Evolutionary conservation across 371 early-diverging fungal species (phyloP), one percentile per base, ranked within the genome.

Genomic region (Syncephalastrum monosporum): DNA sequence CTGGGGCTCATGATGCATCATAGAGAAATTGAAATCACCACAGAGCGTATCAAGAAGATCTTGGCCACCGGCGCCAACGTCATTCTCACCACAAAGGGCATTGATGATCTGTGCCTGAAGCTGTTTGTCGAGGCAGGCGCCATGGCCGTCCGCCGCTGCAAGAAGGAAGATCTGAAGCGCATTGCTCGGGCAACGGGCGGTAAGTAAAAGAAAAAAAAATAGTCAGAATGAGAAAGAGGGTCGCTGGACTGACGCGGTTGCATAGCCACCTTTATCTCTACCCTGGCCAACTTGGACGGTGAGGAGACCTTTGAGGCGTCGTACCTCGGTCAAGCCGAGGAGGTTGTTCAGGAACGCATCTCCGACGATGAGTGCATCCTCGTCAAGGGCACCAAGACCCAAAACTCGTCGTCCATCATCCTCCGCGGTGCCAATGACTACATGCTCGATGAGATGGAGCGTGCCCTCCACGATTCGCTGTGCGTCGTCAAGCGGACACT

Each of bases 371-470:
- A 99, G 65, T 96, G 97, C 74, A 97, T 99, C 56, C 77, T 99
- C 48, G 82, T 99, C 68, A 93, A 93, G 75, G 98, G 97, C 17
- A 94, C 97, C 59, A 94, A 93, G 82, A 85, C 89, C 54, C 94
- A 94, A 69, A 91, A 89, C 51, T 87, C 93, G 10, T 82, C 92
- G 0, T 96, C 98, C 25, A 87, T 99, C 62, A 93, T 99, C 59
- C 85, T 99, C 57, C 94, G 99, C 65, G 99, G 99, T 50, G 97
- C 99, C 43, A 99, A 97, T 72, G 99, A 99, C 72, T 96, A 90
- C 67, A 96, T 95, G 91, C 74, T 99, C 61, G 99, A 99, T 65
- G 99, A 99, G 82, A 99, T 99, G 98, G 99, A 99, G 73, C 87
- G 99, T 61, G 91, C 97, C 25, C 64, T 99, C 57, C 99, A 99